These are phyloP conservation scores for Fusarium equiseti DNA, from an alignment of 2,329 filamentous ascomycete species.

Conservation along the genomic window DNA sequence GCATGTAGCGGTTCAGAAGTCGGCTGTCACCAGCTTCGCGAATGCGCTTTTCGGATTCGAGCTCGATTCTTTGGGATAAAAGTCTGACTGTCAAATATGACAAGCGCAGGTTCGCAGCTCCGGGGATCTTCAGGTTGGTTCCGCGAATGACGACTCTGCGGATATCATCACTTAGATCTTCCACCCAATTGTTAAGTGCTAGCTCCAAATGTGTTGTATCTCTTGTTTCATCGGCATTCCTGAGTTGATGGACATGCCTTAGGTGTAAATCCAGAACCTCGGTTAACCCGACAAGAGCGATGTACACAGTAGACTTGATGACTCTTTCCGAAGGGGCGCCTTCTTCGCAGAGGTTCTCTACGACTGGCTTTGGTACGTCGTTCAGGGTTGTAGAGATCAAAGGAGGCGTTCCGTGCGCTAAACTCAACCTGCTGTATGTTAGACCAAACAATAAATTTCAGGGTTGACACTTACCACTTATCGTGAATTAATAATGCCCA, in stretches of 20 bases:
- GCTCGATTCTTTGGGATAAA: slow-evolving; percentile 60
- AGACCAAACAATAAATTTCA: neutral
- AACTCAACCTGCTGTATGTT: slow-evolving; percentile 57
- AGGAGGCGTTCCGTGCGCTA: slow-evolving; percentile 66
- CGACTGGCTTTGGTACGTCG: slow-evolving; percentile 63
- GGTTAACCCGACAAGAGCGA: slow-evolving; percentile 60
- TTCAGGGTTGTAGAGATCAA: slow-evolving; percentile 60
- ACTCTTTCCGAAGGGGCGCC: slow-evolving; percentile 34
- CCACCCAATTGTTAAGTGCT: slow-evolving; percentile 59
- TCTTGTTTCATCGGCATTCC: slow-evolving; percentile 42
- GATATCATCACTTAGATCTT: slow-evolving; percentile 54
- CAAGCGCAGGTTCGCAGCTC: slow-evolving; percentile 64
- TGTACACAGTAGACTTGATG: slow-evolving; percentile 55
- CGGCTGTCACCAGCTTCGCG: slow-evolving; percentile 37
- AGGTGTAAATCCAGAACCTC: slow-evolving; percentile 52
- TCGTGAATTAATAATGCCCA: slow-evolving; percentile 68
- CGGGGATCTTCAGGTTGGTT: slow-evolving; percentile 55
- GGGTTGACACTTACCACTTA: slow-evolving; percentile 58
- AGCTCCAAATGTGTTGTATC: slow-evolving; percentile 53
- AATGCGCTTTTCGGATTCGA: slow-evolving; percentile 55
- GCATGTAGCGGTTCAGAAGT: slow-evolving; percentile 52
- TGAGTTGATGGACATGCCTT: slow-evolving; percentile 53
- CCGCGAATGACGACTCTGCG: slow-evolving; percentile 59
- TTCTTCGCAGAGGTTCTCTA: slow-evolving; percentile 51
- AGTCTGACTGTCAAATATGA: slow-evolving; percentile 63